Evolutionary conservation across 2,329 filamentous ascomycete genomes (phyloP).

Genomic region (Didymosphaeria variabile): DNA sequence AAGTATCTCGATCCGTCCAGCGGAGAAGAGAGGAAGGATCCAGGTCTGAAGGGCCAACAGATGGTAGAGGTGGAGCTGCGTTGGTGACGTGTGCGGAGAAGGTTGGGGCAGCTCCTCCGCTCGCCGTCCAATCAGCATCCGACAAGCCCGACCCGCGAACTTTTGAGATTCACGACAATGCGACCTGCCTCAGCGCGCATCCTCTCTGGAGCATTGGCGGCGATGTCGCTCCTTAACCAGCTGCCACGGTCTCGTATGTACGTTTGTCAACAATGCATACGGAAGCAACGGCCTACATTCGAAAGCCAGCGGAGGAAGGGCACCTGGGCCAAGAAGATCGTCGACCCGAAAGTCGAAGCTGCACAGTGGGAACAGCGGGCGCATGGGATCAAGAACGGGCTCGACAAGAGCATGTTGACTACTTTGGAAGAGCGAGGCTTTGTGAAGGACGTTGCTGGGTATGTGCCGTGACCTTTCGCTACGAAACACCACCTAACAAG

Average conservation of each 20-base stretch:
- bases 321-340: slow-evolving; percentile 33
- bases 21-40: slow-evolving; percentile 3
- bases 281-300: slow-evolving; percentile 29
- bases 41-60: not conserved
- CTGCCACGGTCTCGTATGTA: slow-evolving; percentile 38
- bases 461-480: slow-evolving; percentile 42
- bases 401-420: slow-evolving; percentile 62
- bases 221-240: slow-evolving; percentile 41
- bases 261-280: slow-evolving; percentile 40
- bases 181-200: not conserved
- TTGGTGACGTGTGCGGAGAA: slow-evolving; percentile 17
- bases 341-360: slow-evolving; percentile 25
- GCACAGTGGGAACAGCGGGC: slow-evolving; percentile 41
- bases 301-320: slow-evolving; percentile 26
- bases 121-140: slow-evolving; percentile 16
- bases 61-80: not conserved
- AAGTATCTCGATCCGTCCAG: not conserved
- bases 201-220: slow-evolving; percentile 24
- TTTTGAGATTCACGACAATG: slow-evolving; percentile 26
- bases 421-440: slow-evolving; percentile 76
- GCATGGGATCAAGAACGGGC: slow-evolving; percentile 37
- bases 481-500: slow-evolving; percentile 22
- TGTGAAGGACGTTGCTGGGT: slow-evolving; percentile 80
- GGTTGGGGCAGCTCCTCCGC: slow-evolving; percentile 14
- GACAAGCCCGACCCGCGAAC: slow-evolving; percentile 27